Base-by-base conservation (phyloP, 169 alveolate species). In the Cryptosporidium sp. region DNA sequence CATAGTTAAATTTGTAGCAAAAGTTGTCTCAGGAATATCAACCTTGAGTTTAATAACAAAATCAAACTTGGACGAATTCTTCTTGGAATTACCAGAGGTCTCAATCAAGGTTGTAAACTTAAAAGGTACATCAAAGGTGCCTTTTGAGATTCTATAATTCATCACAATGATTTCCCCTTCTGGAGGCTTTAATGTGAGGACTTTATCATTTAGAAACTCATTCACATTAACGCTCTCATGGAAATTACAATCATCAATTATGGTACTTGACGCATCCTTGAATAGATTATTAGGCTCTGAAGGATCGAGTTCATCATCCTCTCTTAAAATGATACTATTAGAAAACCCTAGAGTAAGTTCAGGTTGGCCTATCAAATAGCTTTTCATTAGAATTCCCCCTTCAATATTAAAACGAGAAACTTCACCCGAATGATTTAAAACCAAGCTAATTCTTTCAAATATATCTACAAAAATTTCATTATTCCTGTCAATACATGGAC, bases 151-250 rank as follows among this genome's bases (percentile, higher is more conserved):
- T 84, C 98, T 91, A 91, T 98, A 98, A 85, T 98, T 96, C 99
- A 98, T 96, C 41, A 97, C 97, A 74, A 96, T 95, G 73, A 97
- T 96, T 89, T 97, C 98, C n/a, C 99, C 99, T 85, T 97, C 99
- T 2, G 99, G 99, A 12, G 99, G 99, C 43, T 92, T 84, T 69
- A 98, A 96, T 67, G 96, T 93, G 41, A 97, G 91, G 4, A 96
- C 95, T 67, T 94, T 95, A 21, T 71, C 92, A 33, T 69, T 91
- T 93, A 92, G 94, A 50, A 98, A 97, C 58, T 97, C 98, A 75
- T 93, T 85, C n/a, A 96, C 92, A 91, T 97, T 97, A 12, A 97
- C 99, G 67, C 98, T 94, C 75, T 97, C 98, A 93, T 97, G 99
- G 93, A 98, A 96, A 87, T 95, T 97, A 93, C 98, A 97, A 71